Base-by-base conservation (phyloP, 2,329 filamentous ascomycete genomes). In the Calcarisporium arbuscula region DNA sequence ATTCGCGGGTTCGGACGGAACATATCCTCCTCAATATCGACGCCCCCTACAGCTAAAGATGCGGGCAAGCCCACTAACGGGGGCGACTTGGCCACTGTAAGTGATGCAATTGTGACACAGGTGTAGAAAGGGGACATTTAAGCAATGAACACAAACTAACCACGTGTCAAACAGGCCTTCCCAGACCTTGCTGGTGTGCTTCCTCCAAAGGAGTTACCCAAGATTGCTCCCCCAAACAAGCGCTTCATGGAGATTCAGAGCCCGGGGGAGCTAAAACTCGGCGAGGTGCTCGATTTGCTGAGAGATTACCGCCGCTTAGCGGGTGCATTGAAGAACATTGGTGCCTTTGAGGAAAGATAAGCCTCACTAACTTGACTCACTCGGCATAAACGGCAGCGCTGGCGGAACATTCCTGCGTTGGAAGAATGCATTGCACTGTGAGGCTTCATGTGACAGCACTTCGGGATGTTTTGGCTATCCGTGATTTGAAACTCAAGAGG, bases 291-390 rank as follows among this genome's bases (percentile, higher is more conserved):
- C 17, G 75, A 83, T 36, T 61, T 90, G 31, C 59, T 90, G 16
- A 70, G 76, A 36, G 85, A 90, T 55, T 90, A 90, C 50, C 75
- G 84, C 48, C 68, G 85, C 34, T 60, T 90, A 30, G 83, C 82
- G 0, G 67, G 67, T 19, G 74, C 74, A 8, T 55, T 89, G 38
- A 77, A 76, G 47, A 74, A 79, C 31, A 60, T 76, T 52, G 77
- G 70, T 15, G 77, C 75, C 8, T 77, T 82, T 49, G 69, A 70
- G 40, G 62, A 64, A 14, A 58, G 58, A 36, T 60, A 45, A 46
- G 5, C 14, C 5, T 15, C 15, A n/a, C n/a, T n/a, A n/a, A n/a
- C n/a, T n/a, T n/a, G n/a, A n/a, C n/a, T n/a, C n/a, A n/a, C n/a
- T n/a, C n/a, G n/a, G n/a, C n/a, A n/a, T n/a, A n/a, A n/a, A n/a